phyloP scores from a whole-genome alignment of 202 grass and related monocot species.

The Eragrostis tef region DNA sequence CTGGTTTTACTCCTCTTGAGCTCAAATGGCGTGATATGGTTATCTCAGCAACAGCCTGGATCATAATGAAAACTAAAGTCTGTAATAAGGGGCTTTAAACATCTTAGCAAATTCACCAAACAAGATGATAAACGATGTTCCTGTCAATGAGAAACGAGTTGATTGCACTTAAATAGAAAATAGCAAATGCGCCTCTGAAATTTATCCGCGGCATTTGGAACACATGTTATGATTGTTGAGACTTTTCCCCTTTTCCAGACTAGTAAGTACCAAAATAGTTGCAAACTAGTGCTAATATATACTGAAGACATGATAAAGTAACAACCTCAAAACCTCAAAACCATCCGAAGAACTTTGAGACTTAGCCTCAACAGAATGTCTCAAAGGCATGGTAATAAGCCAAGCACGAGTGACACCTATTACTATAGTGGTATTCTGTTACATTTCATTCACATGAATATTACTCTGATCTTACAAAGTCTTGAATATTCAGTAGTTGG shows the following conservation, averaged over 20 bases:
- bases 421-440: slow-evolving; percentile 16
- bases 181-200: too few relatives aligned
- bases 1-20: slow-evolving; percentile 72
- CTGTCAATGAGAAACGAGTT: too few relatives aligned
- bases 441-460: slow-evolving; percentile 3
- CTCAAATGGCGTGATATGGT: slow-evolving; percentile 75
- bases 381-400: neutral
- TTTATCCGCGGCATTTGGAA: neutral
- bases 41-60: slow-evolving; percentile 90
- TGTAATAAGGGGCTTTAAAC: neutral
- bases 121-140: too few relatives aligned
- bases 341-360: neutral
- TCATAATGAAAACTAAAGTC: slow-evolving; percentile 45
- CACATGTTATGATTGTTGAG: neutral
- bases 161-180: too few relatives aligned
- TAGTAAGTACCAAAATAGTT: neutral
- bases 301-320: neutral
- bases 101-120: too few relatives aligned
- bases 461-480: slow-evolving; percentile 21
- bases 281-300: neutral
- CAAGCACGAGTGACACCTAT: neutral
- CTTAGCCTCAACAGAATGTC: neutral
- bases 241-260: neutral
- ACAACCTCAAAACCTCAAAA: neutral
- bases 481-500: neutral